Base-by-base conservation (phyloP, 2,329 filamentous ascomycete genomes). In the Nannizzia gypsea region DNA sequence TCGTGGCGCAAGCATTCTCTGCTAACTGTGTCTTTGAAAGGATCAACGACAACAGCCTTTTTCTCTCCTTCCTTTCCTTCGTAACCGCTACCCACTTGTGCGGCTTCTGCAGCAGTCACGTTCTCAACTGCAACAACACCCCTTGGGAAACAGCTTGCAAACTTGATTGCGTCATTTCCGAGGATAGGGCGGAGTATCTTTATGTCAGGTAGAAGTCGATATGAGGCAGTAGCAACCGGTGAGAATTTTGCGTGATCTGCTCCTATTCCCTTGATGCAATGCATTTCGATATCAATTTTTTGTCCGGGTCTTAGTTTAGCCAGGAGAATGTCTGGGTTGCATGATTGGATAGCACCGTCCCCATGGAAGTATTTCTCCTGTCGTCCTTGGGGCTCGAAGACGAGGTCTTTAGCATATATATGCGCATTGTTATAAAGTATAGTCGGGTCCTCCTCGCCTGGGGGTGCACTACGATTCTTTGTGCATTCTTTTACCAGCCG, bases 191-290 rank as follows among this genome's bases (percentile, higher is more conserved):
- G 78, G 50, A 81, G 78, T 70, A 99, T 97, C 64, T 82, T 81
- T 73, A 99, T 97, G 65, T 86, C 86, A 6, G 93, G 93, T 70
- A 99, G 77, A 20, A 99, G 81, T 56, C 93, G 85, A 77, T 99
- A 99, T 24, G 88, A 89, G 2, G 93, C 93, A 1, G 93, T 96
- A 2, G 92, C 91, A 38, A 97, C 93, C 54, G 93, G 93, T 0
- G 90, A 96, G 78, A 93, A 99, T 75, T 99, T 99, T 67, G 93
- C 87, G 73, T 99, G 93, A 74, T 99, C 93, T 64, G 87, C 84
- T 55, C 93, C 93, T 66, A 95, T 85, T 62, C 95, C 93, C 77
- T 96, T 95, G 76, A 95, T 85, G 77, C 92, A 93, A 78, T 97
- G 91, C 82, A 95, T 87, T 66, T 88, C 85, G 63, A 96, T 79